Evolutionary conservation across 495 filamentous ascomycete species (phyloP).

Genomic region (Cetradonia linearis): DNA sequence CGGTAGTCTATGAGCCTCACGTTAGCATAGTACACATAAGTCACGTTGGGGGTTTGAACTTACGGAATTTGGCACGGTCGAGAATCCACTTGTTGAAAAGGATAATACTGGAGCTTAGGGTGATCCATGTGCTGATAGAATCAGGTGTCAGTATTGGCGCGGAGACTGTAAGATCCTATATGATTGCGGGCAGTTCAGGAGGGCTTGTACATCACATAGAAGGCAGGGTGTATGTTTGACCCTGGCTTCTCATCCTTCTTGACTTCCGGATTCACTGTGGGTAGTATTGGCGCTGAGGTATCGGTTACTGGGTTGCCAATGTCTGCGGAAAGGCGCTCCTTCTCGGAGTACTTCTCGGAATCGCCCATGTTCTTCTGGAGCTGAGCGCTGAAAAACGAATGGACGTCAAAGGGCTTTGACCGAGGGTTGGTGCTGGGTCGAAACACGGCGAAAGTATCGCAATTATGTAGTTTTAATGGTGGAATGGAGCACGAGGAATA

Average conservation of each 20-base stretch:
- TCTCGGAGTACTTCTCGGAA: constrained; percentile 50
- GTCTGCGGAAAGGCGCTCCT: constrained; percentile 58
- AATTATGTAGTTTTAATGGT: neutral
- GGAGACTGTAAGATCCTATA: neutral
- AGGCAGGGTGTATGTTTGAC: constrained; percentile 62
- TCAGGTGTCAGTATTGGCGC: constrained; percentile 24
- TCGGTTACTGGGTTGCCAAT: constrained; percentile 40
- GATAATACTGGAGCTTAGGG: constrained; percentile 83
- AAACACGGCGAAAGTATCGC: constrained; percentile 18
- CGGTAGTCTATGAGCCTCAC: constrained; percentile 20
- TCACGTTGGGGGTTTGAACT: constrained; percentile 30
- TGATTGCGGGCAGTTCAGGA: neutral
- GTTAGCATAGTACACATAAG: constrained; percentile 11
- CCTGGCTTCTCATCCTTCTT: constrained; percentile 59
- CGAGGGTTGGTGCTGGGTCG: constrained; percentile 16
- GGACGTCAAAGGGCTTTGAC: constrained; percentile 42
- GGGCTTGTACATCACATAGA: constrained; percentile 73
- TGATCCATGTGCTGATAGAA: constrained; percentile 68
- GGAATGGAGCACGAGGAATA: neutral
- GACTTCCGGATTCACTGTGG: constrained; percentile 62
- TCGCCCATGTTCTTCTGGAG: constrained; percentile 46
- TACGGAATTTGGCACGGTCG: constrained; percentile 71
- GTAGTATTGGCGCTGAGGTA: constrained; percentile 56
- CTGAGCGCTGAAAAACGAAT: constrained; percentile 41
- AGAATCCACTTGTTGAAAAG: constrained; percentile 99